phyloP scores from a whole-genome alignment of 139 green algal species.

The Zygnema cylindricum region DNA sequence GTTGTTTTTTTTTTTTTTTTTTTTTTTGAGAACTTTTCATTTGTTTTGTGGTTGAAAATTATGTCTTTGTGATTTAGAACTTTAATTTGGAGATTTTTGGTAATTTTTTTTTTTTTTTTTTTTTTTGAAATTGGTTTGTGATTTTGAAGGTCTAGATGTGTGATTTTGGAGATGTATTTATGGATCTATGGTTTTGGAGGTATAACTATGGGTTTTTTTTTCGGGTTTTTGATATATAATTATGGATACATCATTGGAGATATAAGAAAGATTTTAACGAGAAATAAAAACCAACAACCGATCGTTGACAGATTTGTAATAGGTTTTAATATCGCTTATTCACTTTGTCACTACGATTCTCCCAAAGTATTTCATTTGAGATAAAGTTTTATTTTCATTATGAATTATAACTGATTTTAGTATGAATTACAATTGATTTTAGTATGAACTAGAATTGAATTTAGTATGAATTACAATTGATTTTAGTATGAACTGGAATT shows the following conservation, averaged over 20 bases:
- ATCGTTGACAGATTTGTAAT: not conserved
- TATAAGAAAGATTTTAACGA: not conserved
- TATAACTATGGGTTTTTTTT: not conserved
- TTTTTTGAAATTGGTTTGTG: not conserved
- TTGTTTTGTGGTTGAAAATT: not conserved
- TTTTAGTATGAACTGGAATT: no score
- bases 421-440: no score
- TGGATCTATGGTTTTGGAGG: not conserved
- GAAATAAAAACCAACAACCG: not conserved
- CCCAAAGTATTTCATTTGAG: no score
- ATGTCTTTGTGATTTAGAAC: not conserved
- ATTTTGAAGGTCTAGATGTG: not conserved
- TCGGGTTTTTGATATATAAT: not conserved
- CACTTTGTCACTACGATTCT: not conserved
- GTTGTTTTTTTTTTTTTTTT: not conserved
- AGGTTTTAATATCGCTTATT: not conserved
- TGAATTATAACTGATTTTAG: no score
- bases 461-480: no score
- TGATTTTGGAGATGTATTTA: not conserved
- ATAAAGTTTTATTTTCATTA: no score
- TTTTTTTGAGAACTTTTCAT: not conserved
- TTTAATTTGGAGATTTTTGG: not conserved
- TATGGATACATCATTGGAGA: not conserved
- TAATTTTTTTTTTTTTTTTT: not conserved
- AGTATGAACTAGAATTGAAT: no score